phyloP scores from a whole-genome alignment of 805 yeast genomes.

The Candida broadrunensis region DNA sequence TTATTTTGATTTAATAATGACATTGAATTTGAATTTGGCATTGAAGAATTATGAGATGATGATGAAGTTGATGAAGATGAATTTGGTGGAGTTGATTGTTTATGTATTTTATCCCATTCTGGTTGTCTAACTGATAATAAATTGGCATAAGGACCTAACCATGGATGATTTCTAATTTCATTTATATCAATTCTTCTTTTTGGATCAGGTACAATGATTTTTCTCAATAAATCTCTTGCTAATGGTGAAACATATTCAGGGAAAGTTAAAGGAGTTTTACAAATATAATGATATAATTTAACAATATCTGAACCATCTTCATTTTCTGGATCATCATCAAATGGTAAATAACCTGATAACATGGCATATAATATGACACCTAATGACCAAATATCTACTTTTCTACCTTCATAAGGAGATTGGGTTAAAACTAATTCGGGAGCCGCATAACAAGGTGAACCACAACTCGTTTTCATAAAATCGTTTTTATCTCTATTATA shows the following conservation, averaged over 20 bases:
- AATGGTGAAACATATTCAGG: slow-evolving; percentile 90
- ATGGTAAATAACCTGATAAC: slow-evolving; percentile 95
- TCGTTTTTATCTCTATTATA: slow-evolving; percentile 59
- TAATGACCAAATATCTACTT: slow-evolving; percentile 96
- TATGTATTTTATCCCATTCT: slow-evolving; percentile 77
- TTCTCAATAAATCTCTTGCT: slow-evolving; percentile 86
- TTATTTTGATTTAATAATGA: slow-evolving; percentile 25
- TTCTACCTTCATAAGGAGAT: slow-evolving; percentile 84
- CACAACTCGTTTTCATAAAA: slow-evolving; percentile 91
- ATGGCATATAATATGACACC: slow-evolving; percentile 95
- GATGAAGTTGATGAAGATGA: slow-evolving; percentile 7
- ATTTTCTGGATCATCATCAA: slow-evolving; percentile 95
- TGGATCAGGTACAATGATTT: slow-evolving; percentile 84
- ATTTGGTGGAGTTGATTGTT: slow-evolving; percentile 12
- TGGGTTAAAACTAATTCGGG: slow-evolving; percentile 92
- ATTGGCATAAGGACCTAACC: slow-evolving; percentile 83
- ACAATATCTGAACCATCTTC: slow-evolving; percentile 96
- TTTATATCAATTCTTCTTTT: slow-evolving; percentile 64
- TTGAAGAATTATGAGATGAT: slow-evolving; percentile 2
- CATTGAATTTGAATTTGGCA: slow-evolving; percentile 2
- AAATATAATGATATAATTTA: slow-evolving; percentile 85
- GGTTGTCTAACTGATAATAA: slow-evolving; percentile 80
- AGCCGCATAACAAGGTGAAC: slow-evolving; percentile 98
- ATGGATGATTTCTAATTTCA: slow-evolving; percentile 75
- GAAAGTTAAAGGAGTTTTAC: slow-evolving; percentile 86